Evolutionary conservation across 441 rosid genomes (phyloP), one percentile per base, ranked within the genome.

Genomic region (Jatropha podagrica): DNA sequence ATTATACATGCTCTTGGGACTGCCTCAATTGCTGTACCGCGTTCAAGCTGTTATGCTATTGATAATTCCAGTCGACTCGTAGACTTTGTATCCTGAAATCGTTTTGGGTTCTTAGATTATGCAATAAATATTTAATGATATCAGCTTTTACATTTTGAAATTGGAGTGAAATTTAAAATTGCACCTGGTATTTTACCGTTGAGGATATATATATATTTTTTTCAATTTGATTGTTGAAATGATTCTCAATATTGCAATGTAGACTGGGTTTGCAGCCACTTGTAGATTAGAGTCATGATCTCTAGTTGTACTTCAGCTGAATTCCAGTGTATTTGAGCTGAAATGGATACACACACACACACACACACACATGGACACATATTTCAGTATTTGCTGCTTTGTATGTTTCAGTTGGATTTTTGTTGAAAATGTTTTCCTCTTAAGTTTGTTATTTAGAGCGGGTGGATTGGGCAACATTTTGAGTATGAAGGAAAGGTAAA

Each of bases 1-100:
- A 75, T 83, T 17, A 18, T 74, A 68, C 87, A 80, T 66, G 81
- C 81, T 38, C 26, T 80, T 56, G 77, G 85, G 14, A 80, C 78
- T 64, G 84, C 75, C 14, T 84, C 96, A 46, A 85, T 91, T 55
- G 85, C 81, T 27, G 88, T 85, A 4, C 99, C 98, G 0, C 83
- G 77, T 68, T 89, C 97, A 62, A 85, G 78, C 76, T 95, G 99
- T 90, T 93, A 93, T 68, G 91, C 86, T 81, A 66, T 95, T 51
- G 98, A 92, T 83, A 92, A 90, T 87, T 84, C 98, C 46, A 95
- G 99, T 76, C 96, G 84, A 71, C 88, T 95, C 81, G 83, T 92
- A 49, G 99, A 95, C 72, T 95, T 95, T 65, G 99, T 95, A 95
- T 95, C 98, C 98, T 86, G 17, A 18, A 42, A 58, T 38, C 71